Conservation (phyloP, 768 basidiomycete genomes). For the Suillus sp. region DNA sequence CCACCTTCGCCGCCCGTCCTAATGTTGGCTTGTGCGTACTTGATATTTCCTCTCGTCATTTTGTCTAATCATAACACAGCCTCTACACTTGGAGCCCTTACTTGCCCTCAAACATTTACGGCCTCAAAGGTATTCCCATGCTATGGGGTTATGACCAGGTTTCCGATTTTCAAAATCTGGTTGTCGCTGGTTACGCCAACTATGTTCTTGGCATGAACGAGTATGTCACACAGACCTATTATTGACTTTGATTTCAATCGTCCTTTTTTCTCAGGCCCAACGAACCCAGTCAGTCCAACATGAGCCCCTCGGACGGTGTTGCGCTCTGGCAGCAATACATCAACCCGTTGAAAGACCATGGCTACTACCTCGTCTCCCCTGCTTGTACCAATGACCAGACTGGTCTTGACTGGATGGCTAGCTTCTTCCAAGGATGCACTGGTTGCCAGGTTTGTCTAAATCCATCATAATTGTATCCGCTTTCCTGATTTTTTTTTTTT, state of each 20-base stretch:
- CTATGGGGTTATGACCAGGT: conserved; percentile 66
- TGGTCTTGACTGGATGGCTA: conserved; percentile 65
- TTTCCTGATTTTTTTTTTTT: background rate
- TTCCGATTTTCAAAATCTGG: conserved; percentile 46
- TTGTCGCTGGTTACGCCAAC: conserved; percentile 53
- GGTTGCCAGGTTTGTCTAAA: conserved; percentile 52
- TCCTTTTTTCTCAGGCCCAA: conserved; percentile 60
- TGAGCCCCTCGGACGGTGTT: conserved; percentile 52
- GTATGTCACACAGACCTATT: conserved; percentile 42
- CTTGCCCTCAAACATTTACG: conserved; percentile 44
- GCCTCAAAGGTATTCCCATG: conserved; percentile 64
- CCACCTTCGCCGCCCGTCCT: conserved; percentile 47
- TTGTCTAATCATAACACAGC: conserved; percentile 23
- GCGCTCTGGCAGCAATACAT: conserved; percentile 63
- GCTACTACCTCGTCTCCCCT: conserved; percentile 64
- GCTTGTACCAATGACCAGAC: conserved; percentile 61
- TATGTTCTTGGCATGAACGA: conserved; percentile 71
- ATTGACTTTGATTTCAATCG: conserved; percentile 12
- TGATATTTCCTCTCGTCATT: background rate
- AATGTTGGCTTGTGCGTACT: conserved; percentile 45
- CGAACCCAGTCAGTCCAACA: conserved; percentile 59
- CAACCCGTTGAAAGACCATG: conserved; percentile 53
- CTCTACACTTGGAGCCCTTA: conserved; percentile 71
- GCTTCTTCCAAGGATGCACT: conserved; percentile 56
- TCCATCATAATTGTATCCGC: background rate